Base-by-base conservation (phyloP, 495 filamentous ascomycete species). In the Neurospora cerealis region DNA sequence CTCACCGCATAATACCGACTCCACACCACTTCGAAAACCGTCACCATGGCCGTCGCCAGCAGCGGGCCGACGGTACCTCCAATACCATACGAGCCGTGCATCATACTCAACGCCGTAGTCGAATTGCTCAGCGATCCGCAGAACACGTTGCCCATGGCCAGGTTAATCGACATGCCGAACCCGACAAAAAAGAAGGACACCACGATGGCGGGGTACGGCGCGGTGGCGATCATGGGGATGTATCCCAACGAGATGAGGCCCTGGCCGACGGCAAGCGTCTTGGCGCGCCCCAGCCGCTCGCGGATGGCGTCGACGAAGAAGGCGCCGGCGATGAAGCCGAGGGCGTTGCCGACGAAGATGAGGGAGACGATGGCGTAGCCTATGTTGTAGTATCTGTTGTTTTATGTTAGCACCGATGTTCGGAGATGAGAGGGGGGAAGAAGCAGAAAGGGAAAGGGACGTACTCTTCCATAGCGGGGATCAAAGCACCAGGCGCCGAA, bases 271-370 rank as follows among this genome's bases (percentile, higher is more conserved):
- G 89, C 85, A 36, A 93, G 83, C 37, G 87, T 85, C 71, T 85
- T 89, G 0, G 89, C 88, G 24, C 91, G 88, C 11, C 93, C 93
- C 1, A 94, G 75, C 2, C 87, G 84, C 13, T 89, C 80, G 41
- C 86, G 81, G n/a, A 87, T 77, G 60, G 79, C 83, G 77, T 91
- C 88, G 44, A 89, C 88, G 74, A 89, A 84, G 34, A 91, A 89
- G 2, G 92, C 92, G 4, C 91, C 91, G 60, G 86, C 77, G 77
- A 94, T 89, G 83, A 93, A 96, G 28, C 93, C 93, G 19, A 91
- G 70, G 0, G 93, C 93, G 75, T 92, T 93, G 48, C 90, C 85
- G 36, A 97, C 87, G 84, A 95, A 96, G 77, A 97, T 90, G 9
- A 94, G 81, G 13, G 93, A 93, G 34, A 94, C 90, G 32, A 92